Conservation (phyloP, 306 rosid genomes). For the Hylodesmum podocarpum region DNA sequence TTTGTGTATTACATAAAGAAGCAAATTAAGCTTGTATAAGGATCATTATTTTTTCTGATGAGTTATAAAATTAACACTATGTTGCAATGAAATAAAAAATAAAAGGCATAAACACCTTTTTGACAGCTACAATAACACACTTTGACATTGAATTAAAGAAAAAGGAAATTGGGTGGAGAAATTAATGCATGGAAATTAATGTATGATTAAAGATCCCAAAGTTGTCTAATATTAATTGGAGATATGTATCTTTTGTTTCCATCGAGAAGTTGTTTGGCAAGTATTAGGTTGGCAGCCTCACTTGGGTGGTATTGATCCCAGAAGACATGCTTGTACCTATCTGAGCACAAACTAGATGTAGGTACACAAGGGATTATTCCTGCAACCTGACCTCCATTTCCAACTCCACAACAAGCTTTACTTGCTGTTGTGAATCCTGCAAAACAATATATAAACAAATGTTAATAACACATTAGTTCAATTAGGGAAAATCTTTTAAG, state of each 20-base stretch:
- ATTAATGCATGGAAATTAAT: neutral
- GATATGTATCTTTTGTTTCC: slow-evolving; percentile 54
- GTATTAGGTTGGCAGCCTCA: slow-evolving; percentile 63
- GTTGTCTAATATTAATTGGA: slow-evolving; percentile 71
- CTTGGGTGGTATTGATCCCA: slow-evolving; percentile 92
- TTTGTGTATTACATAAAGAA: neutral
- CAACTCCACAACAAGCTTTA: slow-evolving; percentile 70
- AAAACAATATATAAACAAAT: neutral
- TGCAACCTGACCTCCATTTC: slow-evolving; percentile 71
- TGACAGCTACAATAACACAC: neutral
- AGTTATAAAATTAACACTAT: neutral
- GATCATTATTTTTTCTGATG: no score
- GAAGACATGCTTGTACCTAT: slow-evolving; percentile 60
- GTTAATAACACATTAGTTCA: neutral
- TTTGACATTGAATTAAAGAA: neutral
- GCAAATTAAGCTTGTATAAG: neutral
- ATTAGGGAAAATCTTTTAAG: neutral
- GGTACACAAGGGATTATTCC: slow-evolving; percentile 89
- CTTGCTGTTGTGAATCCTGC: slow-evolving; percentile 67
- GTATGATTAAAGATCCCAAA: slow-evolving; percentile 40
- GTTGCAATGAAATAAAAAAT: neutral
- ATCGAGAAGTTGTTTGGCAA: slow-evolving; percentile 65
- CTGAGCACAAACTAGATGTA: slow-evolving; percentile 63
- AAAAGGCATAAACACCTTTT: neutral
- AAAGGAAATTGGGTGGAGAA: neutral